phyloP scores from a whole-genome alignment of 306 rosid genomes.

The Malus asiatica region DNA sequence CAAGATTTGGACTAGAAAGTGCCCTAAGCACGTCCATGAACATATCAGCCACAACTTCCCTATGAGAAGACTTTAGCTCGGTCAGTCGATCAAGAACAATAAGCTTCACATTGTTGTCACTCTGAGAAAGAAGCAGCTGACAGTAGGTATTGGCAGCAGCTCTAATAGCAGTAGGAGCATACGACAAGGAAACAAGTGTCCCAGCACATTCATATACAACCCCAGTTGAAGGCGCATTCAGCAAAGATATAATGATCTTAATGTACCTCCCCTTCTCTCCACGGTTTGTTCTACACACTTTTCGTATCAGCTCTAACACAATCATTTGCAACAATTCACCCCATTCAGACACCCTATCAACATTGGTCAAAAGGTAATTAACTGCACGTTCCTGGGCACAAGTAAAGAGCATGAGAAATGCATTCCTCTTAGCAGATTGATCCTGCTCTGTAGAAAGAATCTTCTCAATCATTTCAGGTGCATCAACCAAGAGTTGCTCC shows the following conservation, averaged over 20 bases:
- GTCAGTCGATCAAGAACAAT: slow-evolving; percentile 64
- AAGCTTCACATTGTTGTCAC: slow-evolving; percentile 75
- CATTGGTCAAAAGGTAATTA: slow-evolving; percentile 40
- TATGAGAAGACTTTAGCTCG: slow-evolving; percentile 51
- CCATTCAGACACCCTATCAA: slow-evolving; percentile 59
- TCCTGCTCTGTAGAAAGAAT: slow-evolving; percentile 54
- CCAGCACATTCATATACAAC: slow-evolving; percentile 70
- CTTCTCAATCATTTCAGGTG: slow-evolving; percentile 63
- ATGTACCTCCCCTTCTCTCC: slow-evolving; percentile 70
- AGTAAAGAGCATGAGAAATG: slow-evolving; percentile 66
- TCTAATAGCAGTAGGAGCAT: slow-evolving; percentile 67
- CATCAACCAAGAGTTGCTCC: slow-evolving; percentile 55
- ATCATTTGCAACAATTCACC: slow-evolving; percentile 71
- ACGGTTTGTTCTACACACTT: slow-evolving; percentile 59
- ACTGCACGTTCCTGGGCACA: slow-evolving; percentile 73
- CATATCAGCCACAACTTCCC: slow-evolving; percentile 72
- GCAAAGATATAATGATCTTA: slow-evolving; percentile 51
- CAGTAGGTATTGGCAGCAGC: slow-evolving; percentile 68
- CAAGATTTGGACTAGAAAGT: slow-evolving; percentile 56
- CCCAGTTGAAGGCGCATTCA: slow-evolving; percentile 58
- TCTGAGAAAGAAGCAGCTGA: slow-evolving; percentile 65
- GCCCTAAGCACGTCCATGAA: slow-evolving; percentile 78
- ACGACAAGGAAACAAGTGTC: slow-evolving; percentile 64
- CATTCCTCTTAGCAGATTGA: slow-evolving; percentile 57
- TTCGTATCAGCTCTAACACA: slow-evolving; percentile 56